A percentile compares a stretch with the other conserved stretches of the same genome.
Evolutionary conservation across 768 basidiomycete genomes (phyloP).

Genomic region (Lactarius quietus): DNA sequence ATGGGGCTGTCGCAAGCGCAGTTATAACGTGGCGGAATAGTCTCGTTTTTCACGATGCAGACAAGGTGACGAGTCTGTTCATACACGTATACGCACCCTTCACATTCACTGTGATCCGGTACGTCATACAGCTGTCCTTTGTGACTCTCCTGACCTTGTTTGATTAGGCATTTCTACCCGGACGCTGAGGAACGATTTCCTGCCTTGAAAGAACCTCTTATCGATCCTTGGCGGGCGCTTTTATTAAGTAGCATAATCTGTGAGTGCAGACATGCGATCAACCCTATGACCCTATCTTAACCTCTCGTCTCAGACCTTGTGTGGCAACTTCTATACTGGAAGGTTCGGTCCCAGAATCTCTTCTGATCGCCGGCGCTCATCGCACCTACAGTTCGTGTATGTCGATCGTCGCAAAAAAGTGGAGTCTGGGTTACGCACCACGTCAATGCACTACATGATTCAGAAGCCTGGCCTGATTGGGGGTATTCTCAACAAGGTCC

Average conservation of each 20-base stretch:
- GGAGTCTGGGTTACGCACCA: slow-evolving; percentile 85
- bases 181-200: slow-evolving; percentile 80
- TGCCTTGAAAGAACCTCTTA: slow-evolving; percentile 60
- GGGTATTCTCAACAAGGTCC: slow-evolving; percentile 56
- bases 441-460: slow-evolving; percentile 83
- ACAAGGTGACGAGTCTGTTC: slow-evolving; percentile 95
- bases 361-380: not conserved
- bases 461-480: slow-evolving; percentile 87
- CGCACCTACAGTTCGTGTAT: slow-evolving; percentile 62
- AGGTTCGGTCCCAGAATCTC: slow-evolving; percentile 43
- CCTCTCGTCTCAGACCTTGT: slow-evolving; percentile 57
- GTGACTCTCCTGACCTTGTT: not conserved
- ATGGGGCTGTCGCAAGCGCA: slow-evolving; percentile 88
- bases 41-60: slow-evolving; percentile 94
- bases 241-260: slow-evolving; percentile 79
- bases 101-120: slow-evolving; percentile 89
- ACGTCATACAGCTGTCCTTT: slow-evolving; percentile 28
- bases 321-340: slow-evolving; percentile 96
- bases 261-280: slow-evolving; percentile 41
- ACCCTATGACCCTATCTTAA: slow-evolving; percentile 22
- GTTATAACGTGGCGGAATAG: slow-evolving; percentile 99
- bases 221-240: slow-evolving; percentile 71
- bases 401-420: slow-evolving; percentile 88
- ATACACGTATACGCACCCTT: slow-evolving; percentile 93
- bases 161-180: slow-evolving; percentile 79